Conservation (phyloP, 2,329 filamentous ascomycete species). For the Scleromitrula shiraiana region DNA sequence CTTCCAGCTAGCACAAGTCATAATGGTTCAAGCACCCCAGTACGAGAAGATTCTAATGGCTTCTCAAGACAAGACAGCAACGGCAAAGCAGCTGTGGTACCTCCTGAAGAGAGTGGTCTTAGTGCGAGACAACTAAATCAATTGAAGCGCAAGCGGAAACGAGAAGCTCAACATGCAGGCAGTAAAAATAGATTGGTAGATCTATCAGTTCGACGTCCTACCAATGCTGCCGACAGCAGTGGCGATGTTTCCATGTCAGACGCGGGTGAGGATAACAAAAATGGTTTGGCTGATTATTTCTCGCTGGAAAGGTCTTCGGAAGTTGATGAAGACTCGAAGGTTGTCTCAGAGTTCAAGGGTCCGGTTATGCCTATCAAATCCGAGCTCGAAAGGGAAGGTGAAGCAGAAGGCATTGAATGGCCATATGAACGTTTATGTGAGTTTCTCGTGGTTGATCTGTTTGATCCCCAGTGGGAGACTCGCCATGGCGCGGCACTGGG, state of each 20-base stretch:
- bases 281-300: slow-evolving; percentile 73
- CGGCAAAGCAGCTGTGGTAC: slow-evolving; percentile 20
- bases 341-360: slow-evolving; percentile 94
- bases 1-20: slow-evolving; percentile 30
- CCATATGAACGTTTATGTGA: slow-evolving; percentile 91
- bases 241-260: slow-evolving; percentile 40
- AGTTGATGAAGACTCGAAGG: slow-evolving; percentile 81
- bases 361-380: slow-evolving; percentile 74
- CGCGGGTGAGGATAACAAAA: slow-evolving; percentile 55
- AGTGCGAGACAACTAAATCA: slow-evolving; percentile 94
- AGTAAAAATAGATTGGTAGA: slow-evolving; percentile 89
- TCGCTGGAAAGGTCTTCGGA: slow-evolving; percentile 71
- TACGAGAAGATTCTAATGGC: slow-evolving; percentile 28
- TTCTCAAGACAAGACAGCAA: slow-evolving; percentile 31
- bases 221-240: slow-evolving; percentile 15
- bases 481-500: slow-evolving; percentile 95
- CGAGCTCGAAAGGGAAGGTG: slow-evolving; percentile 69
- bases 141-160: slow-evolving; percentile 87
- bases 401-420: slow-evolving; percentile 78
- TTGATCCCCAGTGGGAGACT: slow-evolving; percentile 90
- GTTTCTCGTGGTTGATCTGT: slow-evolving; percentile 86
- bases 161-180: slow-evolving; percentile 79
- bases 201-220: slow-evolving; percentile 54
- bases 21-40: slow-evolving; percentile 19
- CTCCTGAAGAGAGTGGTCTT: slow-evolving; percentile 58